Evolutionary conservation across 257 asterid species (phyloP).

Genomic region (Nicotiana undulata): DNA sequence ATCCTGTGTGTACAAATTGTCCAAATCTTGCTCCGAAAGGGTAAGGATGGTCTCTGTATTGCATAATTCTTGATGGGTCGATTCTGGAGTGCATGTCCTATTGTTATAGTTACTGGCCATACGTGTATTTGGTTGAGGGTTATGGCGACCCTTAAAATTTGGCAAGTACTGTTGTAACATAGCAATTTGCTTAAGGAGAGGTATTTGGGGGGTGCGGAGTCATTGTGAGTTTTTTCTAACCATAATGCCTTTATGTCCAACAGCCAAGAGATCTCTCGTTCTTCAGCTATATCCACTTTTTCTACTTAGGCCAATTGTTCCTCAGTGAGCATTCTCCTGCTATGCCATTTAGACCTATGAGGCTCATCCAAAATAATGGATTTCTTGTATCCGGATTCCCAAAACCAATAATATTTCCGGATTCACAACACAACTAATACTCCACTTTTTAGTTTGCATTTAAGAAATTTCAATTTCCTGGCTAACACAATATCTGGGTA

Average conservation of each 20-base stretch:
- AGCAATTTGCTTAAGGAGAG: neutral
- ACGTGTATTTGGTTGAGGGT: neutral
- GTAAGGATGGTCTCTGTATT: conserved; percentile 33
- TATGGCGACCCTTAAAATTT: neutral
- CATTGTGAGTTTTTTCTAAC: neutral
- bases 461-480: neutral
- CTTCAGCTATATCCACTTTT: neutral
- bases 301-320: neutral
- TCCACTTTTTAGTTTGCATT: neutral
- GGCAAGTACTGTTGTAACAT: neutral
- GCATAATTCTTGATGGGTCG: neutral
- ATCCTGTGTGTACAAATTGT: conserved; percentile 94
- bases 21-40: conserved; percentile 88
- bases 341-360: neutral
- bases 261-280: neutral
- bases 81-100: neutral
- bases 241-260: neutral
- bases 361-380: neutral
- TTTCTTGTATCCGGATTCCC: neutral
- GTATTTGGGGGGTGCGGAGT: neutral
- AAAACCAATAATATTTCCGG: neutral
- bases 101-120: neutral
- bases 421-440: neutral
- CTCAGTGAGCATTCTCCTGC: neutral
- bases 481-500: neutral